Conservation (phyloP, 805 yeast species). For the Jamesozyma hellenica region DNA sequence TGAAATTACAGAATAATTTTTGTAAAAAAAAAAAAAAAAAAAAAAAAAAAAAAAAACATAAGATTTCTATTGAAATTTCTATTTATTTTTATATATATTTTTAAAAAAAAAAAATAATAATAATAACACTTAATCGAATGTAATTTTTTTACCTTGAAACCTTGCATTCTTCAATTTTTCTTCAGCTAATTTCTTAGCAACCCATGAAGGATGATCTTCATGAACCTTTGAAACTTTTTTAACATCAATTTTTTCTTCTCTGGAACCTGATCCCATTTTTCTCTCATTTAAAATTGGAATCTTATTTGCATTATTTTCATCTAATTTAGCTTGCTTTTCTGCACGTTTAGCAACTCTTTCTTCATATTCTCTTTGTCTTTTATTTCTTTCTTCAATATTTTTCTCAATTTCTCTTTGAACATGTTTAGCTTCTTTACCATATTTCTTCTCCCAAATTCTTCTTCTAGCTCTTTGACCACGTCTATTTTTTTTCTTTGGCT, state of each 20-base stretch:
- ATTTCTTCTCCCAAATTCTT: constrained; percentile 91
- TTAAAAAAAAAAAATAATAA: background rate
- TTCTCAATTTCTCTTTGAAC: constrained; percentile 55
- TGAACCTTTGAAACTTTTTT: constrained; percentile 3
- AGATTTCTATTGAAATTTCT: background rate
- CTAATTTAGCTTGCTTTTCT: constrained; percentile 34
- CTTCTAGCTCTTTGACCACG: constrained; percentile 97
- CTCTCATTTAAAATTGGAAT: constrained; percentile 8
- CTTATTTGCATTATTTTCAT: constrained; percentile 13
- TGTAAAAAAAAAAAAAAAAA: background rate
- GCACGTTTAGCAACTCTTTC: constrained; percentile 62
- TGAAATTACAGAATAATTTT: constrained; percentile 16
- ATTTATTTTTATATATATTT: background rate
- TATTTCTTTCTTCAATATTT: constrained; percentile 44
- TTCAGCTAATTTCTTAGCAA: constrained; percentile 70
- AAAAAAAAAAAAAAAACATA: background rate
- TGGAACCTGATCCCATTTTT: constrained; percentile 1
- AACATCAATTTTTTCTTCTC: too few relatives aligned
- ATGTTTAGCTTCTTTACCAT: constrained; percentile 76
- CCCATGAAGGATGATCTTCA: constrained; percentile 90
- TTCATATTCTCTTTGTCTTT: constrained; percentile 56
- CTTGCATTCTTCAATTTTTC: constrained; percentile 53
- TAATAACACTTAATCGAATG: constrained; percentile 40
- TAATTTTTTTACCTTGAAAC: constrained; percentile 78
- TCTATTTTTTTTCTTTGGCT: constrained; percentile 62